A percentile compares a stretch with the other conserved stretches of the same genome.
These are phyloP conservation scores for Rhynchosporium graminicola DNA, from an alignment of 2,329 filamentous ascomycete genomes.

Conservation along the genomic window DNA sequence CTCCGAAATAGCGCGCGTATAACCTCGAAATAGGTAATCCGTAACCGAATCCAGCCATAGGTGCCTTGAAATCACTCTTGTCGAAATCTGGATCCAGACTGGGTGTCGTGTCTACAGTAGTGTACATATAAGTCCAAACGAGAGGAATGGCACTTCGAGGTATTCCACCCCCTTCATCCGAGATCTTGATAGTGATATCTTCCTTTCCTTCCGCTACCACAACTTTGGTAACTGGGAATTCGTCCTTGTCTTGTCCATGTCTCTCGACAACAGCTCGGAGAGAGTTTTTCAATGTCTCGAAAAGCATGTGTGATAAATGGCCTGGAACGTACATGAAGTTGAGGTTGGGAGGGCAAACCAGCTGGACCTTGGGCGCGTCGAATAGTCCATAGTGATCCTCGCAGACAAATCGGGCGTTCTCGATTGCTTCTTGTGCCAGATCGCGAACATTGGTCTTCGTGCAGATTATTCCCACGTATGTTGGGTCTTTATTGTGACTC, in stretches of 20 bases:
- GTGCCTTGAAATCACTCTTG: constrained; percentile 98
- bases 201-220: constrained; percentile 97
- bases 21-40: constrained; percentile 90
- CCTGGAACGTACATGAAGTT: constrained; percentile 99
- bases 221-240: constrained; percentile 95
- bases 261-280: constrained; percentile 94
- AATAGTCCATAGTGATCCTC: constrained; percentile 98
- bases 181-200: constrained; percentile 98
- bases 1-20: constrained; percentile 96
- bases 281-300: constrained; percentile 98
- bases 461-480: constrained; percentile 98
- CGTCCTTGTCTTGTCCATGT: constrained; percentile 91
- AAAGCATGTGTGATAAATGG: constrained; percentile 99
- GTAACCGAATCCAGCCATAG: constrained; percentile 99
- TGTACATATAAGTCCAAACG: constrained; percentile 99
- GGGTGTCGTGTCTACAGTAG: constrained; percentile 93
- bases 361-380: constrained; percentile 92
- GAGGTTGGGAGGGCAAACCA: constrained; percentile 90
- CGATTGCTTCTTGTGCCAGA: constrained; percentile 93
- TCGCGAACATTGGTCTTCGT: constrained; percentile 97
- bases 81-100: constrained; percentile 96
- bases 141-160: constrained; percentile 89
- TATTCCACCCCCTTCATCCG: constrained; percentile 94
- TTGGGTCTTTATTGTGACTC: constrained; percentile 82
- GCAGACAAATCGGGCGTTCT: constrained; percentile 98